Base-by-base conservation (phyloP, 1,139 yeast genomes). In the Pichia sp. region DNA sequence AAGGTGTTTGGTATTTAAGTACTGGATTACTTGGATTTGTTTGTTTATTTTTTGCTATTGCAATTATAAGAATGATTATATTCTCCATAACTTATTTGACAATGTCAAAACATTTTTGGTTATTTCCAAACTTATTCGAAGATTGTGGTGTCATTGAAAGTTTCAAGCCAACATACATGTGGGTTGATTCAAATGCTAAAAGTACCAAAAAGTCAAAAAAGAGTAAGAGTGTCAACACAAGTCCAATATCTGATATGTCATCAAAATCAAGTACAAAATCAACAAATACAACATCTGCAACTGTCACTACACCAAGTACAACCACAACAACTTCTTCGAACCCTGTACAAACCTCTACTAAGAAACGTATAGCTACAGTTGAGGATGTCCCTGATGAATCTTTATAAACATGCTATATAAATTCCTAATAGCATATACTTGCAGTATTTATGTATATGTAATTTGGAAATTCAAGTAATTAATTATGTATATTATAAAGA, bases 131-230 rank as follows among this genome's bases (percentile, higher is more conserved):
- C 65, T 73, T 92, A 63, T 92, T 90, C 68, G 98, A 84, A 53
- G 99, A 92, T 63, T 90, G 95, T 59, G 96, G 97, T 25, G 86
- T 94, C 55, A 65, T 92, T 55, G 97, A 90, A 53, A 85, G 96
- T 72, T 92, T 94, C 72, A 76, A 76, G 56, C 99, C 99, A 2
- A 58, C 84, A 8, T 92, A 86, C 64, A 95, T 80, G 7, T 92
- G 95, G 90, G 89, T 88, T 59, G 86, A 76, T 30, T 56, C 60
- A 12, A 49, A 46, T 11, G 39, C 54, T 8, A 49, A 67, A 63
- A 53, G 67, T 67, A n/a, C n/a, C n/a, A 16, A 30, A 29, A 13
- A 49, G 32, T 20, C 42, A 40, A 34, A 44, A 29, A 29, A 20
- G 16, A 22, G 13, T 23, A 22, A 39, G 3, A 23, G 3, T 5